Evolutionary conservation across 805 yeast genomes (phyloP).

Genomic region (Lipomyces mesembrius): DNA sequence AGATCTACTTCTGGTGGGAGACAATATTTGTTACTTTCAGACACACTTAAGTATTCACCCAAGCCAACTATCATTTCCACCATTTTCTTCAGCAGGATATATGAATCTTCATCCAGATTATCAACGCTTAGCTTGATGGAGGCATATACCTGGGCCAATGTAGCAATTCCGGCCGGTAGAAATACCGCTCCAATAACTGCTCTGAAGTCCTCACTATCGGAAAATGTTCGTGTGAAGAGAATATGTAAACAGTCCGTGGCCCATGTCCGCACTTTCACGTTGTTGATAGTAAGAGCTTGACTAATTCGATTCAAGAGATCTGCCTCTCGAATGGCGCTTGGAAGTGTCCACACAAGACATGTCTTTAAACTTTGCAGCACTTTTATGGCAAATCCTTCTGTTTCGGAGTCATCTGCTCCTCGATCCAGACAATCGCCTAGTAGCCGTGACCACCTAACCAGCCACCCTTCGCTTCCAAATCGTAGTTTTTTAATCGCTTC

Average conservation of each 20-base stretch:
- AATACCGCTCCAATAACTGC: slow-evolving; percentile 80
- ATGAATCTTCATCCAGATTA: slow-evolving; percentile 76
- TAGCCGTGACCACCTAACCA: slow-evolving; percentile 69
- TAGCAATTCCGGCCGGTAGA: slow-evolving; percentile 69
- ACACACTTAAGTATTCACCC: slow-evolving; percentile 72
- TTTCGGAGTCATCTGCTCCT: slow-evolving; percentile 48
- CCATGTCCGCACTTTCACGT: slow-evolving; percentile 62
- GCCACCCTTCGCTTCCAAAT: slow-evolving; percentile 83
- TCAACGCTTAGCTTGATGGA: slow-evolving; percentile 57
- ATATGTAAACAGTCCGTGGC: slow-evolving; percentile 92
- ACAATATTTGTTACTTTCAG: slow-evolving; percentile 46
- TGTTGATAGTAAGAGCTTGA: slow-evolving; percentile 45
- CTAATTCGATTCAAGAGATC: slow-evolving; percentile 69
- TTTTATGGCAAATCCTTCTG: slow-evolving; percentile 59
- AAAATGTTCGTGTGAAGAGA: slow-evolving; percentile 78
- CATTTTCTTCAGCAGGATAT: slow-evolving; percentile 82
- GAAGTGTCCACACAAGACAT: slow-evolving; percentile 88
- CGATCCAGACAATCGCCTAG: slow-evolving; percentile 53
- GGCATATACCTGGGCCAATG: slow-evolving; percentile 66
- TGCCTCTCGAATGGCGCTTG: slow-evolving; percentile 68
- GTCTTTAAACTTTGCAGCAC: slow-evolving; percentile 83
- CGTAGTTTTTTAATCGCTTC: slow-evolving; percentile 64
- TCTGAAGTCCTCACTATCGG: slow-evolving; percentile 68
- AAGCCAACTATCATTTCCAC: slow-evolving; percentile 91
- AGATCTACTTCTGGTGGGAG: slow-evolving; percentile 64